These are phyloP conservation scores for Symbiodinium natans DNA, from an alignment of 73 alveolate genomes.

Conservation along the genomic window DNA sequence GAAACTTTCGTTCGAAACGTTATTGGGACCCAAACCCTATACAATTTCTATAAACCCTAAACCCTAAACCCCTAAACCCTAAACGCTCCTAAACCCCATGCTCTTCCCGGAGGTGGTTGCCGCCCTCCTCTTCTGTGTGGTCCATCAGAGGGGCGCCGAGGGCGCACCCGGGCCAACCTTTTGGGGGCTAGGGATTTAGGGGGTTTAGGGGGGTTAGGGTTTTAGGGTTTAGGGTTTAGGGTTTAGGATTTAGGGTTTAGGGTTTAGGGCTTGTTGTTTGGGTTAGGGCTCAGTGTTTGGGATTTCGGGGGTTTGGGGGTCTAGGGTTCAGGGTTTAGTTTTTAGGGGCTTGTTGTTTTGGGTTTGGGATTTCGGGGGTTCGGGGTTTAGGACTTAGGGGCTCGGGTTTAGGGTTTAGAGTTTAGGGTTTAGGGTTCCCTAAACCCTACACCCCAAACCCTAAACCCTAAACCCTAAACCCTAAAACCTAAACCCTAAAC, in stretches of 20 bases:
- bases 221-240: neutral
- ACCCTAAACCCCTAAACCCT: no score
- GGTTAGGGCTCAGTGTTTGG: neutral
- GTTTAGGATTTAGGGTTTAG: neutral
- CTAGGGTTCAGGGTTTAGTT: neutral
- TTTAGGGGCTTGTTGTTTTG: neutral
- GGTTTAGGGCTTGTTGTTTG: no score
- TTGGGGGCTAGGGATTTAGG: no score
- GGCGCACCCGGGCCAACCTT: neutral
- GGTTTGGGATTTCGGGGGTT: neutral
- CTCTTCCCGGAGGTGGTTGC: neutral
- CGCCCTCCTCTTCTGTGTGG: constrained; percentile 34
- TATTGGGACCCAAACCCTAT: no score
- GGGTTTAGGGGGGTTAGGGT: neutral
- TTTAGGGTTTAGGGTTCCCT: no score
- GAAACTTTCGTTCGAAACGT: no score
- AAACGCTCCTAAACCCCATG: neutral
- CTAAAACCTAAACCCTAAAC: no score
- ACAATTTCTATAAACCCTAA: no score
- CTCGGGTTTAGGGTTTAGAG: no score
- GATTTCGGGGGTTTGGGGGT: neutral
- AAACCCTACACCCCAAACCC: no score
- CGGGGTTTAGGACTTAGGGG: no score
- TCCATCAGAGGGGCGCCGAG: constrained; percentile 70
- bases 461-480: no score